phyloP scores from a whole-genome alignment of 768 basidiomycete species.

The Trametes meyenii region DNA sequence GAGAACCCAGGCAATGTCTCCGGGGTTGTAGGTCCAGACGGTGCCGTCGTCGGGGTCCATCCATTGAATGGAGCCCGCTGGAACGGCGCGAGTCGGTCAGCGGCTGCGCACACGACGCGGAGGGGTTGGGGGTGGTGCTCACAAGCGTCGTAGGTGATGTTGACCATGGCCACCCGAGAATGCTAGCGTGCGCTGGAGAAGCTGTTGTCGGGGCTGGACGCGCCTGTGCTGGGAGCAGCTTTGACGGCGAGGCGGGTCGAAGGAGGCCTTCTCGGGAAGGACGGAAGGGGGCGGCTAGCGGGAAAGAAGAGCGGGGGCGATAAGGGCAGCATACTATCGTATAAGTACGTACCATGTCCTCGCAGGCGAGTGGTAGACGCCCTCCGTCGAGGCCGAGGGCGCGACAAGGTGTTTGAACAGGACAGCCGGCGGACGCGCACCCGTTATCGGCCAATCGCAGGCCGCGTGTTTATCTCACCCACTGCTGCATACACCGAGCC shows the following conservation, averaged over 20 bases:
- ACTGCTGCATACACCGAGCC: not conserved
- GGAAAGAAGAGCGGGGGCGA: not conserved
- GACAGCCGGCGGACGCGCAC: conserved; percentile 1
- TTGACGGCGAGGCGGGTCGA: conserved; percentile 5
- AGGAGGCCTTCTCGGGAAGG: conserved; percentile 15
- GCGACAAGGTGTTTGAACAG: not conserved
- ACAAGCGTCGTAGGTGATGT: conserved; percentile 48
- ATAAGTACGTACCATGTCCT: not conserved
- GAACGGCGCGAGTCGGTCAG: not conserved
- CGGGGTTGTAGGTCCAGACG: conserved; percentile 52
- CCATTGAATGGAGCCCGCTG: conserved; percentile 29
- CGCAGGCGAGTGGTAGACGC: not conserved
- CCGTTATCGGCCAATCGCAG: conserved; percentile 22
- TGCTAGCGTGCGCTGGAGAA: conserved; percentile 3
- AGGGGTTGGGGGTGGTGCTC: conserved; percentile 17
- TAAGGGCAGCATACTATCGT: conserved; percentile 1
- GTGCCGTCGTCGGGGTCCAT: conserved; percentile 28
- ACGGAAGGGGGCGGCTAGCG: conserved; percentile 10
- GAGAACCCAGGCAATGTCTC: conserved; percentile 73
- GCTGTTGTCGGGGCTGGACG: not conserved
- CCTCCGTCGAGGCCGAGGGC: not conserved
- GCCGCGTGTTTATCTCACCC: conserved; percentile 15
- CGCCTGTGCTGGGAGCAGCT: conserved; percentile 2
- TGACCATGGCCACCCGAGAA: conserved; percentile 39
- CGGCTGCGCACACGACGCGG: not conserved